Conservation (phyloP, 352 stramenopile genomes). For the Phytophthora pinifolia region DNA sequence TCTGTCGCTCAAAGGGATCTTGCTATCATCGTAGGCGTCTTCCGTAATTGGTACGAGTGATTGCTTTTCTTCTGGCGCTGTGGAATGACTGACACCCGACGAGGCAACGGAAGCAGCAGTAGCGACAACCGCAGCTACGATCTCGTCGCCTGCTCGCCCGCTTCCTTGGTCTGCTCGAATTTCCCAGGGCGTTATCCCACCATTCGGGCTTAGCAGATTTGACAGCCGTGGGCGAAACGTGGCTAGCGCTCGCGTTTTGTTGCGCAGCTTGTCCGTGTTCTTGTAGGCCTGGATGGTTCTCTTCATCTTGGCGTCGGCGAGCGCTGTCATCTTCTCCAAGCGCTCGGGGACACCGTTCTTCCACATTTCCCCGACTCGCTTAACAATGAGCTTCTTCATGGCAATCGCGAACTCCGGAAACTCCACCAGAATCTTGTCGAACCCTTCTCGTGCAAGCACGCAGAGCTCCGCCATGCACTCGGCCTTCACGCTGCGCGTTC, state of each 20-base stretch:
- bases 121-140: conserved; percentile 17
- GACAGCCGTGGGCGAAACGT: conserved; percentile 30
- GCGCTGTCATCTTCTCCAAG: conserved; percentile 67
- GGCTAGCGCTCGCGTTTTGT: conserved; percentile 33
- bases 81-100: background rate
- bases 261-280: conserved; percentile 46
- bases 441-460: conserved; percentile 56
- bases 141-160: conserved; percentile 5
- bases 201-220: conserved; percentile 24
- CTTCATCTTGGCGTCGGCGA: conserved; percentile 69
- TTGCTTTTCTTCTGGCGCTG: background rate
- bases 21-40: conserved; percentile 21
- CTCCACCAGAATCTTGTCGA: conserved; percentile 71
- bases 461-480: conserved; percentile 70
- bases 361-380: conserved; percentile 68
- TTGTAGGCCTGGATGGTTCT: conserved; percentile 49
- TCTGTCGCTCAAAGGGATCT: background rate
- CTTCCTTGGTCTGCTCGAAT: conserved; percentile 9
- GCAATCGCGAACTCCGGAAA: conserved; percentile 69
- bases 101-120: conserved; percentile 2
- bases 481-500: conserved; percentile 60
- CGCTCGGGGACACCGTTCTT: conserved; percentile 35
- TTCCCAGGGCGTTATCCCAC: conserved; percentile 8
- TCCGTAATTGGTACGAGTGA: conserved; percentile 18
- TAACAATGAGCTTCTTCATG: conserved; percentile 75